Evolutionary conservation across 2,329 filamentous ascomycete species (phyloP).

Genomic region (Ophiocordyceps robertsii): DNA sequence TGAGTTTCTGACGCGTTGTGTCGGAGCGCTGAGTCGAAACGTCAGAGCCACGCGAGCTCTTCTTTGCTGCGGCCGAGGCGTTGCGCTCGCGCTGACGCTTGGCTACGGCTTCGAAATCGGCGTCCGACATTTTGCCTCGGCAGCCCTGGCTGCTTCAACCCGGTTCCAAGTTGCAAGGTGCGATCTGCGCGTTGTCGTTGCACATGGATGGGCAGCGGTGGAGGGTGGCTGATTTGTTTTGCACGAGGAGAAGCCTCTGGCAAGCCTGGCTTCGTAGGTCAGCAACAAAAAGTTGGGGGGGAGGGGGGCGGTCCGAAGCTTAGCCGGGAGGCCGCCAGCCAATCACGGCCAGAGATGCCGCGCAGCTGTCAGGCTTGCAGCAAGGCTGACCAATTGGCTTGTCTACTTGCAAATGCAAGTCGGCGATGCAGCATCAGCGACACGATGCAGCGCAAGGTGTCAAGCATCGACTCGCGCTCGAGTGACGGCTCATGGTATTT

Average conservation of each 20-base stretch:
- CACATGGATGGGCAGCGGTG: constrained; percentile 18
- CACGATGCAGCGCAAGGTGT: too few species aligned
- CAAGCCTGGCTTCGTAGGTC: not conserved
- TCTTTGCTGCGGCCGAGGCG: constrained; percentile 62
- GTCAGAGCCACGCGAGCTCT: constrained; percentile 71
- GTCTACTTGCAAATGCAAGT: too few species aligned
- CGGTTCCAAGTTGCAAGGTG: constrained; percentile 25
- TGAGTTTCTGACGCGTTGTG: constrained; percentile 84
- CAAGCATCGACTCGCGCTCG: too few species aligned
- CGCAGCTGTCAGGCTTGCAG: not conserved
- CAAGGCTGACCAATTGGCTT: not conserved
- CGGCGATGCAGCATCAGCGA: too few species aligned
- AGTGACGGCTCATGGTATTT: too few species aligned
- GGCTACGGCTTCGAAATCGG: constrained; percentile 78
- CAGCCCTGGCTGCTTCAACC: constrained; percentile 23
- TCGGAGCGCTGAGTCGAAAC: constrained; percentile 68
- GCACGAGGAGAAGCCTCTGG: not conserved
- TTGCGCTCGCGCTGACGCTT: constrained; percentile 90
- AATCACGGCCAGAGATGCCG: not conserved
- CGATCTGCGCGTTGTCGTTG: constrained; percentile 19
- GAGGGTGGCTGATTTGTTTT: constrained; percentile 9
- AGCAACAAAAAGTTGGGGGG: not conserved
- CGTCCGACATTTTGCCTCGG: constrained; percentile 50
- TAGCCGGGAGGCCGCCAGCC: not conserved
- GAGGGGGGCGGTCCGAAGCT: not conserved